Evolutionary conservation across 176 grass and related monocot genomes (phyloP).

Genomic region (Oryza longistaminata): DNA sequence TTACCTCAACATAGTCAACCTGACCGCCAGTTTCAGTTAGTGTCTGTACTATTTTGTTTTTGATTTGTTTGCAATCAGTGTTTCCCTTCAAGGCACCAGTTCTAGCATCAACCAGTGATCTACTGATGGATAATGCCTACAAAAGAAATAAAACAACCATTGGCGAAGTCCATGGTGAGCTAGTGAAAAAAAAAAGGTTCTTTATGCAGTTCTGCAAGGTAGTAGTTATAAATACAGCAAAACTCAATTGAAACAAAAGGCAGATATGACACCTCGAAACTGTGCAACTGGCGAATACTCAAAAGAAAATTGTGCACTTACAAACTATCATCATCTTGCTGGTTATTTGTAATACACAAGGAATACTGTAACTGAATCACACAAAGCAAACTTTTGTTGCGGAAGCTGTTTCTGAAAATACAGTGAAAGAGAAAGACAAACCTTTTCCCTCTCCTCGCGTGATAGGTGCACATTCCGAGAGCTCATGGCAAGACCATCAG

Average conservation of each 20-base stretch:
- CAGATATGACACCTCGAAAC: background rate
- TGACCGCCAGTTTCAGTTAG: constrained; percentile 60
- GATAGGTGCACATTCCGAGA: constrained; percentile 85
- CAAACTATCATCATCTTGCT: background rate
- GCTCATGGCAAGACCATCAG: constrained; percentile 95
- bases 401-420: background rate
- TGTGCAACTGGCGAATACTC: background rate
- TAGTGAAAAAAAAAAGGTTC: background rate
- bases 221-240: background rate
- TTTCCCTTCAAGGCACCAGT: constrained; percentile 44
- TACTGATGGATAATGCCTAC: constrained; percentile 78
- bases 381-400: background rate
- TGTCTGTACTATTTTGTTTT: constrained; percentile 52
- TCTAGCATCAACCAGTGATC: constrained; percentile 73
- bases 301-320: background rate
- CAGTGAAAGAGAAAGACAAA: constrained; percentile 37
- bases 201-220: background rate
- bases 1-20: constrained; percentile 95
- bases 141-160: constrained; percentile 5
- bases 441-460: constrained; percentile 62
- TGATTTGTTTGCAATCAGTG: constrained; percentile 55
- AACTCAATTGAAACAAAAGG: background rate
- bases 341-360: background rate
- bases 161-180: background rate
- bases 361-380: background rate